A percentile compares a stretch with the other conserved stretches of the same genome.
phyloP scores from a whole-genome alignment of 2,329 filamentous ascomycete genomes.

The Arachnopeziza araneosa region DNA sequence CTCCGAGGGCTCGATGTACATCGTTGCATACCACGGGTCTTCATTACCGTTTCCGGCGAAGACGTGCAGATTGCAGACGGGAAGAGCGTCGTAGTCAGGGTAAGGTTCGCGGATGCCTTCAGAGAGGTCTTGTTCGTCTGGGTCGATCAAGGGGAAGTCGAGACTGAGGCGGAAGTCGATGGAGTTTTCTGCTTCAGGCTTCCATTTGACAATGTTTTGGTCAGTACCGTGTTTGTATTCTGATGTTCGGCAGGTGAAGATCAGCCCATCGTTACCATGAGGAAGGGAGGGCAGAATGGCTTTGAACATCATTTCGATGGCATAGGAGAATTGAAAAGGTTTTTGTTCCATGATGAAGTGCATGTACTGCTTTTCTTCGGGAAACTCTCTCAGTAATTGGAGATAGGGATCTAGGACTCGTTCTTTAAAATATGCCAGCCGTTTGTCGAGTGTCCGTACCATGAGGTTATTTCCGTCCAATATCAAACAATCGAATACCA shows the following conservation, averaged over 20 bases:
- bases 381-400: slow-evolving; percentile 57
- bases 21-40: slow-evolving; percentile 52
- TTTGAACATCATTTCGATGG: slow-evolving; percentile 86
- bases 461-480: slow-evolving; percentile 73
- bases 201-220: slow-evolving; percentile 94
- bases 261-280: slow-evolving; percentile 93
- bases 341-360: slow-evolving; percentile 85
- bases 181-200: slow-evolving; percentile 90
- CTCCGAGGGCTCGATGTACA: slow-evolving; percentile 68
- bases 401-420: slow-evolving; percentile 68
- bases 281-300: slow-evolving; percentile 76
- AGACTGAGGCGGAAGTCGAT: slow-evolving; percentile 84
- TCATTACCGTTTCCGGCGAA: slow-evolving; percentile 53
- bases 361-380: slow-evolving; percentile 62
- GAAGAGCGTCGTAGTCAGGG: slow-evolving; percentile 74
- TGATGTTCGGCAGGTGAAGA: slow-evolving; percentile 91
- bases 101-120: slow-evolving; percentile 60
- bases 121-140: slow-evolving; percentile 60
- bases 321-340: slow-evolving; percentile 83
- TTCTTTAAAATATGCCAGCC: slow-evolving; percentile 79
- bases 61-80: slow-evolving; percentile 66
- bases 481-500: slow-evolving; percentile 90
- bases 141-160: slow-evolving; percentile 66
- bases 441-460: slow-evolving; percentile 77
- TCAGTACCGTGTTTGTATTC: slow-evolving; percentile 89